Evolutionary conservation across 2,329 filamentous ascomycete genomes (phyloP).

Genomic region (Coniochaeta ligniaria): DNA sequence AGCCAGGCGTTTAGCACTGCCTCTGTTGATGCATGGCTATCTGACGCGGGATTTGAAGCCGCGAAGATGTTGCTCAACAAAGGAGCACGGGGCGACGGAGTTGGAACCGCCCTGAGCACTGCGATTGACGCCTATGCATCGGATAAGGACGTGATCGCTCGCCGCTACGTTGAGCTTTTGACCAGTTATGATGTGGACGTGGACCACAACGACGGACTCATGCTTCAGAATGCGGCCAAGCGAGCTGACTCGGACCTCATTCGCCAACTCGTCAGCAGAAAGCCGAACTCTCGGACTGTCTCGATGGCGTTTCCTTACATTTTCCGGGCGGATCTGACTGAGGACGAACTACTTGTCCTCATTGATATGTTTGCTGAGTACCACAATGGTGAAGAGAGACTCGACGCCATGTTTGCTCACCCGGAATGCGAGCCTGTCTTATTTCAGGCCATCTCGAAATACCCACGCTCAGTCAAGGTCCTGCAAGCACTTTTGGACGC

Average conservation of each 20-base stretch:
- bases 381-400: slow-evolving; percentile 33
- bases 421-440: slow-evolving; percentile 39
- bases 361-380: slow-evolving; percentile 45
- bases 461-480: slow-evolving; percentile 47
- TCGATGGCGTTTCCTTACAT: slow-evolving; percentile 48
- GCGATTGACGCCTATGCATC: slow-evolving; percentile 35
- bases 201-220: slow-evolving; percentile 43
- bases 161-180: slow-evolving; percentile 37
- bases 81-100: slow-evolving; percentile 36
- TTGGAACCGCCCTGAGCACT: slow-evolving; percentile 36
- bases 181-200: slow-evolving; percentile 35
- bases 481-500: slow-evolving; percentile 45
- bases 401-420: slow-evolving; percentile 42
- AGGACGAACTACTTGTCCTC: slow-evolving; percentile 42
- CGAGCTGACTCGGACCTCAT: slow-evolving; percentile 43
- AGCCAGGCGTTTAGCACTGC: slow-evolving; percentile 33
- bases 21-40: slow-evolving; percentile 37
- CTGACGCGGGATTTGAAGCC: slow-evolving; percentile 35
- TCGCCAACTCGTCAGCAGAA: slow-evolving; percentile 38
- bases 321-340: slow-evolving; percentile 41
- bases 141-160: slow-evolving; percentile 30
- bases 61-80: slow-evolving; percentile 40
- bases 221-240: slow-evolving; percentile 45
- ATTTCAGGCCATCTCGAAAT: slow-evolving; percentile 44
- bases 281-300: slow-evolving; percentile 42